Evolutionary conservation across 2,329 filamentous ascomycete species (phyloP), one percentile per base, ranked within the genome.

Genomic region (Aspergillus eucalypticola): DNA sequence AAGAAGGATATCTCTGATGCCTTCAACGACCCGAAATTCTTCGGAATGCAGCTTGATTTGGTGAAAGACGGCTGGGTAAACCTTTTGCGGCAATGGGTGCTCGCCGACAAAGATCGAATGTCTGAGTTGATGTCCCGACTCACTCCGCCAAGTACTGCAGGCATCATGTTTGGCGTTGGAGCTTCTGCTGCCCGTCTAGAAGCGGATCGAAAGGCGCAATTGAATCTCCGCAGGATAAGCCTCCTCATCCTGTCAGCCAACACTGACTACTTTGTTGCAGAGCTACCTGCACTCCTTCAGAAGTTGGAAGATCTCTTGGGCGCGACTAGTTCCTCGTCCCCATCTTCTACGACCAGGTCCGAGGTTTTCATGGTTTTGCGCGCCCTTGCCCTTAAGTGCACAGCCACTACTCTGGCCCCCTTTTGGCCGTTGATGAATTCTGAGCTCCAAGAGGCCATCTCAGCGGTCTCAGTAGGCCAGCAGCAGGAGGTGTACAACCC

Each of bases 101-200:
- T 93, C 13, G 86, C 86, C 15, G 95, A 99, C 75, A 97, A 96
- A 76, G 93, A 97, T 58, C 87, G 90, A 50, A 84, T 99, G 77
- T 81, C 88, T 0, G 95, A 99, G 63, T 81, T 97, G 3, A 78
- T 98, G 8, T 82, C 85, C 39, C 89, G 92, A 19, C 85, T 99
- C 63, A 88, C 88, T 5, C 86, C 93, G 3, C 95, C 95, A 5
- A 92, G 93, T 1, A 94, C 93, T 13, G 95, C 96, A 0, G 95
- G 95, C 8, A 96, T 99, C 67, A 94, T 99, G 73, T 99, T 99
- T 71, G 95, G 95, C n/a, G 95, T 99, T 0, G 96, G 96, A 10
- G 95, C 95, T 6, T 92, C 91, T 21, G 96, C 93, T 46, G 95
- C 95, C 38, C 85, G 95, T 60, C 85, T 96, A n/a, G 95, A 99